Evolutionary conservation across 768 basidiomycete species (phyloP), one percentile per base, ranked within the genome.

Genomic region (Aureoboletus auriporus): DNA sequence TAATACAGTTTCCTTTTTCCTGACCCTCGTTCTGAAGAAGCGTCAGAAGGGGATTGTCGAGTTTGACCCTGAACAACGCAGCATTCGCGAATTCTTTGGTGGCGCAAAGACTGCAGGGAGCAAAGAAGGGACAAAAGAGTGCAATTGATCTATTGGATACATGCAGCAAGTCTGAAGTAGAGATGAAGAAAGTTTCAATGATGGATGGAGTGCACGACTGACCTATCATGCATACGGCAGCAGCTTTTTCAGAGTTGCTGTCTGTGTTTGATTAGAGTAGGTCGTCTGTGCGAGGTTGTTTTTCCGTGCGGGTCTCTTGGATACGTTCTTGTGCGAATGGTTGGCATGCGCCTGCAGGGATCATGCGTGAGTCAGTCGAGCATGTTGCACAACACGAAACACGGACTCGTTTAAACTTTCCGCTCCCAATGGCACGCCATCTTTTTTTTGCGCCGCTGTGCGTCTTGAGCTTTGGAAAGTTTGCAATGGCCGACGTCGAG

Each of bases 371-470:
- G 41, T 60, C 3, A 53, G 51, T 33, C 8, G 28, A 11, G 9
- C 44, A n/a, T 17, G 42, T 42, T 23, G 16, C n/a, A 12, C 28
- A 6, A 31, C 14, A 34, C 20, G 30, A 27, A 23, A 31, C 14
- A 69, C 83, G 38, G 51, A 89, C 87, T 56, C 87, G 84, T 74
- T 90, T 89, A 73, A 89, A 90, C 13, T 71, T 63, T 39, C 81
- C 78, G 23, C 78, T 82, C n/a, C 78, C 77, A 39, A 89, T 66
- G 4, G 84, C 82, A 49, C 79, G 72, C 86, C 86, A 90, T 52
- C 88, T 73, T 68, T 90, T 90, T 71, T 89, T 89, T 20, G 88
- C 78, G 9, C 87, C 88, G 4, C 80, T 84, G 63, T 90, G 88
- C 1, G 84, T 78, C 66, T 90, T 90, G 57, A 90, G 69, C 69